Evolutionary conservation across 2,329 filamentous ascomycete species (phyloP).

Genomic region (Talaromyces sp.): DNA sequence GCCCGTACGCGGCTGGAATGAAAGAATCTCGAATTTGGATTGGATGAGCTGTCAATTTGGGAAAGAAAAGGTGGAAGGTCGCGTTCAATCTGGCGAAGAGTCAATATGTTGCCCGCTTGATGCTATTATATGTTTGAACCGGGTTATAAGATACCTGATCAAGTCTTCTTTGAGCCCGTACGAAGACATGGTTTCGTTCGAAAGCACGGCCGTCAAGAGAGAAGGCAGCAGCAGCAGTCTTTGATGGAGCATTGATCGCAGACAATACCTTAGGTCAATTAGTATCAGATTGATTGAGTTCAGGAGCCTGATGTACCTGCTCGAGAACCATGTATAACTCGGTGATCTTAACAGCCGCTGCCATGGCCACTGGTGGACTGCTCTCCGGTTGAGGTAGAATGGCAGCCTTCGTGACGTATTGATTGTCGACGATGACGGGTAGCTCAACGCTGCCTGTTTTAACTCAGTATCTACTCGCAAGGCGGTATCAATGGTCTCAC

Average conservation of each 20-base stretch:
- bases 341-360: neutral
- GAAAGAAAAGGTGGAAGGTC: neutral
- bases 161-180: neutral
- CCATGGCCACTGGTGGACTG: neutral
- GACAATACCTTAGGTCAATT: neutral
- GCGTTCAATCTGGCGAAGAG: neutral
- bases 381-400: neutral
- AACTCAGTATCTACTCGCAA: neutral
- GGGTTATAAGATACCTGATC: neutral
- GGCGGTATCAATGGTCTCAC: neutral
- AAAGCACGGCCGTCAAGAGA: neutral
- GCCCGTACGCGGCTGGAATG: conserved; percentile 5
- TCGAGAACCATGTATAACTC: conserved; percentile 6
- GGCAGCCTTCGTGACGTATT: neutral
- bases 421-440: neutral
- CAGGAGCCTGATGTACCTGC: neutral
- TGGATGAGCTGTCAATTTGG: neutral
- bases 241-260: conserved; percentile 3
- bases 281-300: no score
- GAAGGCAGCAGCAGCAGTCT: conserved; percentile 2
- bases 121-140: no score
- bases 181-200: neutral
- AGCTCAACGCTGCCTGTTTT: neutral
- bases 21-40: neutral
- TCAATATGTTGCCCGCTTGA: no score